A percentile compares a stretch with the other conserved stretches of the same genome.
These are phyloP conservation scores for Dipodascus albidus DNA, from an alignment of 805 yeast species.

Conservation along the genomic window DNA sequence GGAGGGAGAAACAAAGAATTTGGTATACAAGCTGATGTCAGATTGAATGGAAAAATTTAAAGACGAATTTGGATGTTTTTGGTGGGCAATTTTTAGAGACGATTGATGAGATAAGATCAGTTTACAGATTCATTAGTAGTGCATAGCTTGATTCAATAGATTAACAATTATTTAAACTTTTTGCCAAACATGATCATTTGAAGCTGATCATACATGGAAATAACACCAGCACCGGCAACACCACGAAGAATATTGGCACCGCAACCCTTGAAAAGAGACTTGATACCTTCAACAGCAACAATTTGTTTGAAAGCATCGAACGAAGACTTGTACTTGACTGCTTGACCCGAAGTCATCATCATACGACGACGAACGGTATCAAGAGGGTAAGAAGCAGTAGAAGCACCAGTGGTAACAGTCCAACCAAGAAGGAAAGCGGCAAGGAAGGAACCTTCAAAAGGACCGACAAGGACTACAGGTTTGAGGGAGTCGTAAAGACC, in stretches of 20 bases:
- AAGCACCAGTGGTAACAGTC: conserved; percentile 97
- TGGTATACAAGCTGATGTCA: background rate
- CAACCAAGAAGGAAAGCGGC: conserved; percentile 96
- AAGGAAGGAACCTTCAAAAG: conserved; percentile 86
- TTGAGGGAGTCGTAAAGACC: conserved; percentile 45
- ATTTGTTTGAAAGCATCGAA: conserved; percentile 85
- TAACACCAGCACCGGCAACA: conserved; percentile 99
- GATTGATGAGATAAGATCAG: no score
- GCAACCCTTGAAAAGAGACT: conserved; percentile 95
- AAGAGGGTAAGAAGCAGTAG: conserved; percentile 97
- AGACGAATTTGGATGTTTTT: no score
- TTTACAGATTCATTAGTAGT: no score
- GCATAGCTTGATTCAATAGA: no score
- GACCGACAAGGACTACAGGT: conserved; percentile 90
- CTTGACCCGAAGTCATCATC: conserved; percentile 99
- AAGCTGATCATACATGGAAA: conserved; percentile 94
- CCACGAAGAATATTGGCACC: conserved; percentile 99
- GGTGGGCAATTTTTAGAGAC: no score
- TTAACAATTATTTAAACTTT: conserved; percentile 59
- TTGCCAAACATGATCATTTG: conserved; percentile 92
- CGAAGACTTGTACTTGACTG: conserved; percentile 92
- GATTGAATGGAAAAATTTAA: background rate
- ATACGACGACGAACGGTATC: conserved; percentile 99
- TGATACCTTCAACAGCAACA: conserved; percentile 92
- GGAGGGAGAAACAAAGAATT: background rate